These are phyloP conservation scores for Massariosphaeria phaeospora DNA, from an alignment of 495 filamentous ascomycete species.

Conservation along the genomic window DNA sequence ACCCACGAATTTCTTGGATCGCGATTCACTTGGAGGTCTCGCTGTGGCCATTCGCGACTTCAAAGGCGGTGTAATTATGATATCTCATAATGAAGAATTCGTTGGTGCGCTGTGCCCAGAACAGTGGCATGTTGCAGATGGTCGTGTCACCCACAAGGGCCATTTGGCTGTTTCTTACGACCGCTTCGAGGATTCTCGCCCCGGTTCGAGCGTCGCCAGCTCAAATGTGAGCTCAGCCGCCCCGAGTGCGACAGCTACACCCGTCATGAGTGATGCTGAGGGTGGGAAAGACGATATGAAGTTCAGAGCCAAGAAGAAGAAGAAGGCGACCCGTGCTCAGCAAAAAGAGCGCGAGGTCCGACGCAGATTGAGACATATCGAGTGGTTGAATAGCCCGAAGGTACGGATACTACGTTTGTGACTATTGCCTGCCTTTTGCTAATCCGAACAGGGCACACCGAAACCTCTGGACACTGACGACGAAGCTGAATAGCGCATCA, in stretches of 20 bases:
- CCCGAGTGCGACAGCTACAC: slow-evolving; percentile 57
- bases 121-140: slow-evolving; percentile 89
- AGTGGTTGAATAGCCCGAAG: slow-evolving; percentile 74
- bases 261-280: slow-evolving; percentile 81
- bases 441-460: background rate
- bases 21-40: slow-evolving; percentile 90
- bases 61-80: slow-evolving; percentile 97
- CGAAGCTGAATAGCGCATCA: slow-evolving; percentile 33
- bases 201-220: slow-evolving; percentile 50
- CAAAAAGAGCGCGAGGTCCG: slow-evolving; percentile 87
- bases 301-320: slow-evolving; percentile 94
- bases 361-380: slow-evolving; percentile 85
- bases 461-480: slow-evolving; percentile 29
- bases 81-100: slow-evolving; percentile 98
- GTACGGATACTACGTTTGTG: slow-evolving; percentile 3
- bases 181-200: slow-evolving; percentile 80
- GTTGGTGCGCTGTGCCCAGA: slow-evolving; percentile 90
- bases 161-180: slow-evolving; percentile 64
- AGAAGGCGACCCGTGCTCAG: slow-evolving; percentile 96
- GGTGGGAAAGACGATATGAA: slow-evolving; percentile 69
- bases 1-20: slow-evolving; percentile 98
- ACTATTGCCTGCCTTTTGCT: background rate
- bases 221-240: slow-evolving; percentile 50
- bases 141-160: slow-evolving; percentile 78
- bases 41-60: slow-evolving; percentile 96